Base-by-base conservation (phyloP, 257 asterid genomes). In the Apocynum venetum region DNA sequence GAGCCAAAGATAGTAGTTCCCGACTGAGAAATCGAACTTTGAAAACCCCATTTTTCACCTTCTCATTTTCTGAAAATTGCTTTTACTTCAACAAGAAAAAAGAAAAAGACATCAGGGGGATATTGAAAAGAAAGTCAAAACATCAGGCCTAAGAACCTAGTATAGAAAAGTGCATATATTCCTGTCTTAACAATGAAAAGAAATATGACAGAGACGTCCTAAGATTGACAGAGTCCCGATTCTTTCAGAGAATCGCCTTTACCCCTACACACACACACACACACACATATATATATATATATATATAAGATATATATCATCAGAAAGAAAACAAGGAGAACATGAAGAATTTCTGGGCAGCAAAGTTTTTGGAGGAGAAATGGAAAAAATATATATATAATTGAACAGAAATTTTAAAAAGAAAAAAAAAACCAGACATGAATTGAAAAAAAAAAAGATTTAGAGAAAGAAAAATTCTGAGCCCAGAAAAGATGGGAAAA, bases 141-240 rank as follows among this genome's bases (percentile, higher is more conserved):
- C 67, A 67, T 52, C 60, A 53, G 17, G 55, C 35, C 41, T 65
- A 70, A 73, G 70, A 49, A 46, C 46, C 65, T 77, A 66, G 61
- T 41, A 76, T 76, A 48, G 52, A 59, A 75, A 44, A 75, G 48
- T 47, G 40, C 72, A 75, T 13, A 59, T 14, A 31, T 75, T 75
- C 63, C 49, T 47, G 59, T 60, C 8, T 59, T 57, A 44, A 60
- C 48, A 57, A 57, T 49, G 51, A 38, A 64, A 74, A 74, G 77
- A 43, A 55, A 57, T 19, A 12, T 74, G 77, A 56, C 51, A 14
- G 8, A 74, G 64, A 44, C 76, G 43, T 1, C 60, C 43, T 14
- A 60, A 67, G 3, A 35, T 19, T 63, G 48, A 36, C 41, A 8
- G 7, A 17, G 69, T 51, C 53, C 41, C 57, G 41, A 76, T 25